Evolutionary conservation across 106 monocot genomes (phyloP).

Genomic region (Dendrobium officinale): DNA sequence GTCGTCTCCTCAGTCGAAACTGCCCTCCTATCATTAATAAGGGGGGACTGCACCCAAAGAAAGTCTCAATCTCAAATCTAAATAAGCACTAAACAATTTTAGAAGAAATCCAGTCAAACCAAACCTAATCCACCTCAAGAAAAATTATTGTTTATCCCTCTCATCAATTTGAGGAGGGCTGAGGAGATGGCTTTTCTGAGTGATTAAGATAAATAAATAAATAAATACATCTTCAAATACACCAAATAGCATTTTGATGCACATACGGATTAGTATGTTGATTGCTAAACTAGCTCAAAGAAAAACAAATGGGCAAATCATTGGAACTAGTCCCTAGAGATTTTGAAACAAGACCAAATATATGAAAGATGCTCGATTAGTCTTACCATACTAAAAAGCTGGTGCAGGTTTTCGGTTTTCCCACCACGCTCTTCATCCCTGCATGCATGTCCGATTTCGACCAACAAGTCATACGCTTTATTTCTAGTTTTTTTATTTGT

Average conservation of each 20-base stretch:
- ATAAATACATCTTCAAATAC: background rate
- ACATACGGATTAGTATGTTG: background rate
- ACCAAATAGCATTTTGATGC: background rate
- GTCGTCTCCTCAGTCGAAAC: too few relatives aligned
- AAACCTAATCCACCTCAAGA: too few relatives aligned
- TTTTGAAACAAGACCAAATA: background rate
- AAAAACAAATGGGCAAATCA: background rate
- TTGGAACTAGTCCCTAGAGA: background rate
- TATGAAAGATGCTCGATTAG: background rate
- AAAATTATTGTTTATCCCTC: too few relatives aligned
- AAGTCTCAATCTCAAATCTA: too few relatives aligned
- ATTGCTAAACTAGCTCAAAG: background rate
- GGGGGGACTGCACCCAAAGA: too few relatives aligned
- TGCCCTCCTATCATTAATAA: too few relatives aligned
- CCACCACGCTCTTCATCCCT: constrained; percentile 68
- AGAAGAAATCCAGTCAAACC: too few relatives aligned
- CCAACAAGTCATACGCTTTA: constrained; percentile 85
- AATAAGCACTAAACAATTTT: too few relatives aligned
- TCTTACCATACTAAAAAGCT: constrained; percentile 80
- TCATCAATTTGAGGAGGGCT: too few relatives aligned
- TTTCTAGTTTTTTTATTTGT: constrained; percentile 88
- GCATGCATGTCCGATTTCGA: constrained; percentile 85
- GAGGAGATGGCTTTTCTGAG: background rate
- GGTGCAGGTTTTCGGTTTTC: constrained; percentile 47
- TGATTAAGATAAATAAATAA: background rate